These are phyloP conservation scores for Colletotrichum liriopes DNA, from an alignment of 2,329 filamentous ascomycete species.

Conservation along the genomic window DNA sequence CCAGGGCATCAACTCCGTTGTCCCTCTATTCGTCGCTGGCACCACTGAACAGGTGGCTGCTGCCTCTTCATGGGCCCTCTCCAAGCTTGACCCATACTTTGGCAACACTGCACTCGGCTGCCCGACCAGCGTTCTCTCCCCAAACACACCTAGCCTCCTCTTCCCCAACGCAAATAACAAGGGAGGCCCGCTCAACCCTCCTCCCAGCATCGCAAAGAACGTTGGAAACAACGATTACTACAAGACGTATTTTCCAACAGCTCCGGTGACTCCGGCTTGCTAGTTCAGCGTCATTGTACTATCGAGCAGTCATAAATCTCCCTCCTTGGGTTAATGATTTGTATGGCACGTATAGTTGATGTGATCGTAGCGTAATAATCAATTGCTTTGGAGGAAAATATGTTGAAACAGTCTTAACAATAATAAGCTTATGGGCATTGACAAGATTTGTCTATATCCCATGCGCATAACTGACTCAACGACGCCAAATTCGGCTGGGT, in stretches of 20 bases:
- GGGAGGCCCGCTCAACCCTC: constrained; percentile 32
- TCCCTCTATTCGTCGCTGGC: constrained; percentile 29
- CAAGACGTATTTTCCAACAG: constrained; percentile 31
- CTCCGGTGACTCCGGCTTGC: constrained; percentile 25
- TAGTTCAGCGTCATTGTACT: background rate
- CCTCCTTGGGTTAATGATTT: too few relatives aligned
- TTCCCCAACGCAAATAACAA: constrained; percentile 1
- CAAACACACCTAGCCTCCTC: constrained; percentile 12
- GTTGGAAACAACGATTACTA: constrained; percentile 32
- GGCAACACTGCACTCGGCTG: constrained; percentile 27
- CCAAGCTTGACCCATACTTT: constrained; percentile 37
- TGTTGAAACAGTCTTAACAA: too few relatives aligned
- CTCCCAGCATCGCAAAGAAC: constrained; percentile 21
- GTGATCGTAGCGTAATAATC: too few relatives aligned
- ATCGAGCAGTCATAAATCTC: background rate
- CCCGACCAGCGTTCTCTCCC: constrained; percentile 20
- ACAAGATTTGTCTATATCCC: too few relatives aligned
- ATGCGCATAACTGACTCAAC: too few relatives aligned
- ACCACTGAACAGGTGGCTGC: constrained; percentile 27
- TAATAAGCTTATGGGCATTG: too few relatives aligned
- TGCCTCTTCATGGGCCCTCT: constrained; percentile 18
- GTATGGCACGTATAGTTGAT: too few relatives aligned
- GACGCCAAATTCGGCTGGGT: too few relatives aligned
- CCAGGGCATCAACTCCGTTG: constrained; percentile 23
- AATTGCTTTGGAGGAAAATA: too few relatives aligned